These are phyloP conservation scores for Pholiota microspora DNA, from an alignment of 768 basidiomycete genomes.

Conservation along the genomic window DNA sequence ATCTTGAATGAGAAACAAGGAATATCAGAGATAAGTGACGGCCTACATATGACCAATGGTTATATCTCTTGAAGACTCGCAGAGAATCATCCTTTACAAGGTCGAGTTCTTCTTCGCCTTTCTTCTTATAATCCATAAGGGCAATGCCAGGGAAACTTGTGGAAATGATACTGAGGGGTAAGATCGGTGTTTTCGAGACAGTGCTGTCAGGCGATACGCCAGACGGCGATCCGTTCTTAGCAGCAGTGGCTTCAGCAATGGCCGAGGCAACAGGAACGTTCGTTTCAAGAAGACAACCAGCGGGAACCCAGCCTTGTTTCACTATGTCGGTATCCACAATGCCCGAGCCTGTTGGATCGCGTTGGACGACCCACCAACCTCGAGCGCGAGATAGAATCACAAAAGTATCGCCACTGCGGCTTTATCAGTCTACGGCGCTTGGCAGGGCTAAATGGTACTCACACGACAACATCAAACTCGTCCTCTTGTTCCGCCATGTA, in stretches of 20 bases:
- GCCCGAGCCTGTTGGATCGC: constrained; percentile 85
- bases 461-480: constrained; percentile 98
- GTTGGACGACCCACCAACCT: constrained; percentile 99
- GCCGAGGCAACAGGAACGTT: constrained; percentile 88
- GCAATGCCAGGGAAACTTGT: constrained; percentile 96
- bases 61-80: constrained; percentile 96
- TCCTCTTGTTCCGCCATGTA: constrained; percentile 99
- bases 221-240: constrained; percentile 41
- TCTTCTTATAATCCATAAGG: constrained; percentile 94
- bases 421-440: constrained; percentile 8
- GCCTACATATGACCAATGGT: constrained; percentile 91
- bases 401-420: constrained; percentile 82
- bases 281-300: constrained; percentile 93
- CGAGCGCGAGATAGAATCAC: constrained; percentile 91
- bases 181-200: constrained; percentile 71
- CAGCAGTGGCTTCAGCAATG: constrained; percentile 76
- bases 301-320: constrained; percentile 97
- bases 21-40: constrained; percentile 18
- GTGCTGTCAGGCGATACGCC: constrained; percentile 38
- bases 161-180: constrained; percentile 91
- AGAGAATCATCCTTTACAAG: constrained; percentile 85
- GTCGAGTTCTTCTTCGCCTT: constrained; percentile 90
- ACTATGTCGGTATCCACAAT: constrained; percentile 70
- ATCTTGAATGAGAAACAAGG: neutral
- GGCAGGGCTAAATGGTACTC: constrained; percentile 30